A percentile compares a stretch with the other conserved stretches of the same genome.
Conservation (phyloP, 2,329 filamentous ascomycete species). For the Colletotrichum noveboracense region DNA sequence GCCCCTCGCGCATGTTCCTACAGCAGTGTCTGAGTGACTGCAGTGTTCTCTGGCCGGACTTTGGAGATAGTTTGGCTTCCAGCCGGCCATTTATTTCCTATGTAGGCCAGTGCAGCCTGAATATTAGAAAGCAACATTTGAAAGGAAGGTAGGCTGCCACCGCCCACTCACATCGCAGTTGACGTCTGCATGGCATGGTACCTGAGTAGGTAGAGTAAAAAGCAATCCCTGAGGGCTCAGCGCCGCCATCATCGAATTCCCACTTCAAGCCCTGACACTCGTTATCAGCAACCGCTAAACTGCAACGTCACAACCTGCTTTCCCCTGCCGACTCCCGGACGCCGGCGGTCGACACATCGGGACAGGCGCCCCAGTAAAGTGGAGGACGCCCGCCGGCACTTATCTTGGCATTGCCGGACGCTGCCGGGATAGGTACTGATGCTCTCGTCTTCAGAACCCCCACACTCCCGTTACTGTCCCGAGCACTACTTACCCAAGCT, state of each 20-base stretch:
- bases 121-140: background rate
- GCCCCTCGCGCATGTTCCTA: background rate
- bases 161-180: background rate
- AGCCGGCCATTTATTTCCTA: background rate
- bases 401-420: background rate
- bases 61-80: background rate
- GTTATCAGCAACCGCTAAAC: background rate
- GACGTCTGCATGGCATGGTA: background rate
- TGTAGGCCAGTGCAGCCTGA: background rate
- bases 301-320: background rate
- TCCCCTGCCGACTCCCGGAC: background rate
- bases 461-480: background rate
- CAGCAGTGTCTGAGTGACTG: background rate
- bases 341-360: background rate
- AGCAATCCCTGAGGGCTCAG: background rate
- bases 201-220: background rate
- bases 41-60: background rate
- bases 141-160: background rate
- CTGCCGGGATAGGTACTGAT: background rate
- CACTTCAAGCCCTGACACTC: background rate
- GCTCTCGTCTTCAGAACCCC: background rate
- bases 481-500: background rate
- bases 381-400: background rate
- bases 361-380: background rate
- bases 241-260: background rate